These are phyloP conservation scores for Ceratocystis ficicola DNA, from an alignment of 2,329 filamentous ascomycete genomes.

Conservation along the genomic window DNA sequence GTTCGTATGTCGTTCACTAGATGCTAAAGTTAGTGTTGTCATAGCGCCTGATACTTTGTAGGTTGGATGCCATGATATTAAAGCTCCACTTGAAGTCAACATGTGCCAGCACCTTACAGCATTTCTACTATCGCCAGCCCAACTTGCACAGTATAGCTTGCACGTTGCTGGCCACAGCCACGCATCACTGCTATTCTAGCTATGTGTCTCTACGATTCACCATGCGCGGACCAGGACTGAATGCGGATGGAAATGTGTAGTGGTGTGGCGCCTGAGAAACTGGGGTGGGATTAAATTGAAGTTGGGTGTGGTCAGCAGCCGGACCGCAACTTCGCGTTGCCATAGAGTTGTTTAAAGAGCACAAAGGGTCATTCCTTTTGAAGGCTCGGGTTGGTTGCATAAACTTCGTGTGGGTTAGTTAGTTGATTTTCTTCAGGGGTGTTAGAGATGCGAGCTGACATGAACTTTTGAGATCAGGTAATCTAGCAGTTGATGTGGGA, in stretches of 20 bases:
- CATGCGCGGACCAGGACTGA: slow-evolving; percentile 42
- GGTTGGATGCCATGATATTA: slow-evolving; percentile 55
- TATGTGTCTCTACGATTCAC: slow-evolving; percentile 39
- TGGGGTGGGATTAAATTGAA: slow-evolving; percentile 37
- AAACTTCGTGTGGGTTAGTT: slow-evolving; percentile 45
- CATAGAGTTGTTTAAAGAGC: slow-evolving; percentile 41
- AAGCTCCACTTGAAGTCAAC: slow-evolving; percentile 44
- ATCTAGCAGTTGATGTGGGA: slow-evolving; percentile 31
- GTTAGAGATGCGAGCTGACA: slow-evolving; percentile 30
- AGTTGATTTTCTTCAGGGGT: slow-evolving; percentile 34
- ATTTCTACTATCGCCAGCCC: slow-evolving; percentile 34
- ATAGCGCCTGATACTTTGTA: slow-evolving; percentile 23
- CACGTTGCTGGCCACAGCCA: slow-evolving; percentile 43
- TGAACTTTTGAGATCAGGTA: slow-evolving; percentile 31
- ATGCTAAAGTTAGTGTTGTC: neutral
- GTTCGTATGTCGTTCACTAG: slow-evolving; percentile 35
- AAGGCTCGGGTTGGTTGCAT: slow-evolving; percentile 45
- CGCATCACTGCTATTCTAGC: slow-evolving; percentile 39
- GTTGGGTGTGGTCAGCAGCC: slow-evolving; percentile 38
- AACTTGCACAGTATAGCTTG: slow-evolving; percentile 44
- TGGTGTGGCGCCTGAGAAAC: slow-evolving; percentile 43
- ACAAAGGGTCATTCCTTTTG: slow-evolving; percentile 48
- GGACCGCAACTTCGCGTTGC: slow-evolving; percentile 27
- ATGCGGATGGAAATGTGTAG: slow-evolving; percentile 41
- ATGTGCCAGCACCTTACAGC: slow-evolving; percentile 27